phyloP scores from a whole-genome alignment of 2,329 filamentous ascomycete species.

The Fusarium acutatum region DNA sequence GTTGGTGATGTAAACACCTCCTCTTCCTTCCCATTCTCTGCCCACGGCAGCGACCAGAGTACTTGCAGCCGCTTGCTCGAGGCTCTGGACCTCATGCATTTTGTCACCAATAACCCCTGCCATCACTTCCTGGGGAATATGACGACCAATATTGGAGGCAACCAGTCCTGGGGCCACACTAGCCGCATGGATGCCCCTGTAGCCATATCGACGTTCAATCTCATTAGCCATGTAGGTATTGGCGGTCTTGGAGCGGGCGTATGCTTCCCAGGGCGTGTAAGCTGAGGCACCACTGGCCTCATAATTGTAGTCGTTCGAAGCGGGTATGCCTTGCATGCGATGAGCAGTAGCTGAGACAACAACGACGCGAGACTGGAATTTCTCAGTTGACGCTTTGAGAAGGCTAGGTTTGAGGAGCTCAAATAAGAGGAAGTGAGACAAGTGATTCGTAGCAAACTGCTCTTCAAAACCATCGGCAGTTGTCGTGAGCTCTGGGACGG shows the following conservation, averaged over 20 bases:
- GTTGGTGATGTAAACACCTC: not conserved
- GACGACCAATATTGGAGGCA: not conserved
- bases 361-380: conserved; percentile 6
- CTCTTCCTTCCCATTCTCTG: not conserved
- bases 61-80: not conserved
- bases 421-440: conserved; percentile 29
- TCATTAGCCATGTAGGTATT: conserved; percentile 10
- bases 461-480: conserved; percentile 27
- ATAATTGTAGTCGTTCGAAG: not conserved
- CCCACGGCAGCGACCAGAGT: not conserved
- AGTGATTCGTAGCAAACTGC: conserved; percentile 29
- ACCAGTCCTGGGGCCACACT: conserved; percentile 5
- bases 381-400: not conserved
- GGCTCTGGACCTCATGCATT: not conserved
- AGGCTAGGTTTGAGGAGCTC: not conserved
- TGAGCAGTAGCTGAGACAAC: not conserved
- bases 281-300: not conserved
- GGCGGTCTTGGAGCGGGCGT: conserved; percentile 2
- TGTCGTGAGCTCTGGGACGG: not conserved
- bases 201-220: not conserved
- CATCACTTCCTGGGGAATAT: conserved; percentile 5
- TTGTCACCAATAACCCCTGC: not conserved
- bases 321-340: not conserved
- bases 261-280: not conserved
- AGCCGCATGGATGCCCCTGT: not conserved